Evolutionary conservation across 2,329 filamentous ascomycete genomes (phyloP).

Genomic region (Scortechinia acanthostroma): DNA sequence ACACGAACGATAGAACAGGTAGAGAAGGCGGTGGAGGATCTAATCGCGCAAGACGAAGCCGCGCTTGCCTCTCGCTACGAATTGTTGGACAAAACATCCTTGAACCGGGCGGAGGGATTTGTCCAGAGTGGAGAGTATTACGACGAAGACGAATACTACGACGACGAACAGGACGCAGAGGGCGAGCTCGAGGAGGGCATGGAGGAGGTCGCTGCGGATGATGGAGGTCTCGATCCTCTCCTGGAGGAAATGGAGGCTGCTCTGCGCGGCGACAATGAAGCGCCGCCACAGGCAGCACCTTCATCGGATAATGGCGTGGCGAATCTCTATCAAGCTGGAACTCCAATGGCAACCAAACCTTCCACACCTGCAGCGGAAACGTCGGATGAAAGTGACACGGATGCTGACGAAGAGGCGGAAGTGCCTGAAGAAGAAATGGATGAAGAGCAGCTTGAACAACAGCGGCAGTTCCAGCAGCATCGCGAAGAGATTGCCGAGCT

Average conservation of each 20-base stretch:
- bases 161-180: constrained; percentile 37
- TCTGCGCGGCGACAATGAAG: background rate
- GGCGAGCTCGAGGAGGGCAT: constrained; percentile 30
- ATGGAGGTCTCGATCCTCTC: background rate
- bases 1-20: constrained; percentile 55
- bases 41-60: constrained; percentile 44
- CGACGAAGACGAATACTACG: constrained; percentile 20
- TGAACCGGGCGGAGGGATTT: constrained; percentile 23
- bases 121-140: constrained; percentile 21
- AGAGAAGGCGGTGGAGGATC: constrained; percentile 48
- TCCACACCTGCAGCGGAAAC: constrained; percentile 21
- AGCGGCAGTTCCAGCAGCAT: constrained; percentile 28
- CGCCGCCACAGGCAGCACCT: background rate
- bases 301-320: background rate
- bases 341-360: constrained; percentile 19
- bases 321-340: constrained; percentile 15
- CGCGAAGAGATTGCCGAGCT: constrained; percentile 32
- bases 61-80: constrained; percentile 35
- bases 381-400: constrained; percentile 28
- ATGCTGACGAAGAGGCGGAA: constrained; percentile 22
- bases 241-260: background rate
- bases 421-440: constrained; percentile 32
- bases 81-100: constrained; percentile 31
- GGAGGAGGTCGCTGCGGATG: background rate
- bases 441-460: constrained; percentile 29